Percentiles rank a stretch among this genome's conserved stretches.
Conservation (phyloP, 768 basidiomycete genomes). For the Daedaleopsis sinensis region DNA sequence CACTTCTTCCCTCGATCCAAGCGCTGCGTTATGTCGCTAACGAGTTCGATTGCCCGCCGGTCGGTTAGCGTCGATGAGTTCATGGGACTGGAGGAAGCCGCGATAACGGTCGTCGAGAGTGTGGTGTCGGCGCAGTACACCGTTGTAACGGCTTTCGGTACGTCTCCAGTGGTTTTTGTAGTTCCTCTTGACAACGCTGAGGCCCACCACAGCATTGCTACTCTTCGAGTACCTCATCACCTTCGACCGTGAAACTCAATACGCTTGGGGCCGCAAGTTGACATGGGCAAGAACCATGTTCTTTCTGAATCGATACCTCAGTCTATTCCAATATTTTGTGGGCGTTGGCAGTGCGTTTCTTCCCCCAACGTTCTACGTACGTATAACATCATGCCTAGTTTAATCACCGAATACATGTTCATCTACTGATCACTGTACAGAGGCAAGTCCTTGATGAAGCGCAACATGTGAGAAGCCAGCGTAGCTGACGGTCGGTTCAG, state of each 20-base stretch:
- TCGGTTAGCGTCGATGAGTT: too few species aligned
- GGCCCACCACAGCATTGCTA: neutral
- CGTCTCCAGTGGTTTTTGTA: too few species aligned
- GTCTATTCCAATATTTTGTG: neutral
- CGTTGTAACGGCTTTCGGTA: too few species aligned
- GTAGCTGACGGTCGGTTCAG: neutral
- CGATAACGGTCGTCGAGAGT: too few species aligned
- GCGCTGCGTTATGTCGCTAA: too few species aligned
- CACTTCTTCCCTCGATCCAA: too few species aligned
- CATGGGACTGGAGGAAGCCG: too few species aligned
- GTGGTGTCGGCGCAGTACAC: too few species aligned
- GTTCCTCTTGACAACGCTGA: too few species aligned
- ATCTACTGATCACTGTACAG: neutral
- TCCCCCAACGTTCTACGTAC: neutral
- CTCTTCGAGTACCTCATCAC: constrained; percentile 1
- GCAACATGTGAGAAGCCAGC: neutral
- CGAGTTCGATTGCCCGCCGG: too few species aligned
- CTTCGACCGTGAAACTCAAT: neutral
- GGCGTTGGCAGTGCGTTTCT: neutral
- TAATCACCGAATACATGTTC: neutral
- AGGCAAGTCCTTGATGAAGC: neutral
- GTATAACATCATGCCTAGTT: neutral
- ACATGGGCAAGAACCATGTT: neutral
- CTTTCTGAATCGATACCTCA: constrained; percentile 4
- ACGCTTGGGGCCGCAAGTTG: neutral